Conservation (phyloP, 345 rosid species). For the Lenwebbia sp. region DNA sequence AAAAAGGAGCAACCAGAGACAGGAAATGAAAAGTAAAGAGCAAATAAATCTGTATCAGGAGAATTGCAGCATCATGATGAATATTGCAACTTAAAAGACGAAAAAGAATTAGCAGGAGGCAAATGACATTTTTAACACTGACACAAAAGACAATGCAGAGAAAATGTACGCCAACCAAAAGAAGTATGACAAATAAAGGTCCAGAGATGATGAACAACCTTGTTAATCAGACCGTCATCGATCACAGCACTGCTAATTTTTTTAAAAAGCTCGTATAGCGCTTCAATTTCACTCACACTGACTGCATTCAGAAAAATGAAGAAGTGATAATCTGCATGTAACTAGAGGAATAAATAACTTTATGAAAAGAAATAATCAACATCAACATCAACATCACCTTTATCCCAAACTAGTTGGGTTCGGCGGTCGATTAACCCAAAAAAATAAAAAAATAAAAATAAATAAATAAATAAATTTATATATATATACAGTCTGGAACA, state of each 20-base stretch:
- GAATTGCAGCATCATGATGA: background rate
- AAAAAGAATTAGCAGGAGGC: background rate
- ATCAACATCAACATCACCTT: too few relatives aligned
- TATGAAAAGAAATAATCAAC: background rate
- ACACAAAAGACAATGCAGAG: background rate
- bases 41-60: background rate
- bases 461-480: too few relatives aligned
- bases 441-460: too few relatives aligned
- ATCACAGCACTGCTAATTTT: constrained; percentile 98
- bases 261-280: constrained; percentile 95
- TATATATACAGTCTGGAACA: too few relatives aligned
- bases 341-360: background rate
- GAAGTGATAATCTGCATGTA: background rate
- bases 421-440: too few relatives aligned
- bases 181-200: background rate
- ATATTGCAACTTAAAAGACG: background rate
- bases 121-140: background rate
- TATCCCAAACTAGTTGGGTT: too few relatives aligned
- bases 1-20: background rate
- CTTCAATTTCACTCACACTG: constrained; percentile 98
- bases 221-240: constrained; percentile 93
- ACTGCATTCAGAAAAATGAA: constrained; percentile 39
- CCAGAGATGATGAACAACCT: constrained; percentile 31
- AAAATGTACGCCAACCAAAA: background rate
- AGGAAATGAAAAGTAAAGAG: background rate